phyloP scores from a whole-genome alignment of 192 early-diverging fungal species.

The Podila verticillata region DNA sequence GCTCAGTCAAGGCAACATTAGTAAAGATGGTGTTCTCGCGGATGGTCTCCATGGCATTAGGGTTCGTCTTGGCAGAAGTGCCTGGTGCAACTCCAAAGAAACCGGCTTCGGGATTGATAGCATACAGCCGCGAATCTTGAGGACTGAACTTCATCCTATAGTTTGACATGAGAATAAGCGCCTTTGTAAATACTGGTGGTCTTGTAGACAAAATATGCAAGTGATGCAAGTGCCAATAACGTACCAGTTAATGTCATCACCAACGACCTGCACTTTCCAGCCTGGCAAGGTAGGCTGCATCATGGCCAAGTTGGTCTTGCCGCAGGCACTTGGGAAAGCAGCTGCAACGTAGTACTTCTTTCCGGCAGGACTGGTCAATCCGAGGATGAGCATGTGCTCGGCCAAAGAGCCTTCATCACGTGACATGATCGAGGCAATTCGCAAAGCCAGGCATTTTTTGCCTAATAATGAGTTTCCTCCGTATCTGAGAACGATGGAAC shows the following conservation, averaged over 20 bases:
- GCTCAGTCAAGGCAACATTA: slow-evolving; percentile 34
- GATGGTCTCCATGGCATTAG: slow-evolving; percentile 46
- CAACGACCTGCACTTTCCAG: slow-evolving; percentile 48
- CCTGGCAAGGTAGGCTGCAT: slow-evolving; percentile 43
- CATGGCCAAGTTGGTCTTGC: slow-evolving; percentile 51
- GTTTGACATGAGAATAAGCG: not conserved
- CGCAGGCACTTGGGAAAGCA: slow-evolving; percentile 48
- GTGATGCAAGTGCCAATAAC: not conserved
- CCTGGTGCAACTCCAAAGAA: slow-evolving; percentile 54
- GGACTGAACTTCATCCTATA: slow-evolving; percentile 46
- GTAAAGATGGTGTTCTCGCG: slow-evolving; percentile 42
- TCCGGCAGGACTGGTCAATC: slow-evolving; percentile 39
- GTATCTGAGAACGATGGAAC: slow-evolving; percentile 12
- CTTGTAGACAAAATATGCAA: not conserved
- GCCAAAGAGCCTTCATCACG: slow-evolving; percentile 47
- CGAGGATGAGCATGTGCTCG: slow-evolving; percentile 48
- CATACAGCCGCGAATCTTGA: slow-evolving; percentile 40
- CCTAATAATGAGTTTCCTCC: slow-evolving; percentile 46
- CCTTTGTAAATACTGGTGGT: not conserved
- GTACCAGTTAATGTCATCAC: slow-evolving; percentile 50
- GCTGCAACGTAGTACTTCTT: slow-evolving; percentile 50
- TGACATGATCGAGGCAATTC: slow-evolving; percentile 50
- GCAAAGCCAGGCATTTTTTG: slow-evolving; percentile 40
- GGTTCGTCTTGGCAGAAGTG: slow-evolving; percentile 45
- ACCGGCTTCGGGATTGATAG: slow-evolving; percentile 51